Base-by-base conservation (phyloP, 371 early-diverging fungal genomes). In the Blyttiomyces sp. region DNA sequence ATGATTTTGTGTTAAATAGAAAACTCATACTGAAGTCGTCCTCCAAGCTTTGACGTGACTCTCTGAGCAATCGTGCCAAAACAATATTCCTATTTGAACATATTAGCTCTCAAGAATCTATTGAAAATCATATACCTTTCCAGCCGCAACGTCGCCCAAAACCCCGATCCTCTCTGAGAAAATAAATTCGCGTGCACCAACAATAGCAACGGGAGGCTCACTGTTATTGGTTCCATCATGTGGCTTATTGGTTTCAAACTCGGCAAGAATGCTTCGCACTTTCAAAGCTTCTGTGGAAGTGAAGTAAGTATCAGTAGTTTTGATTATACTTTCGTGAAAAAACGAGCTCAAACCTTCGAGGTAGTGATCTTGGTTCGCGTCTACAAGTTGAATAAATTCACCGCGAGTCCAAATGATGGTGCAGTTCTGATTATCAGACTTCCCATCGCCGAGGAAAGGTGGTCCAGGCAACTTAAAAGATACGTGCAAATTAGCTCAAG, bases 321-420 rank as follows among this genome's bases (percentile, higher is more conserved):
- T 13, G 13, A 13, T 17, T 30, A 13, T 43, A 54, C 11, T 42
- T 11, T 23, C 13, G 23, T 51, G 16, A 7, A 9, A 16, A 11
- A 5, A 35, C 34, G 21, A 24, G 28, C 11, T 4, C 6, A 33
- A 13, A 68, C 64, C 64, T 61, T 72, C 71, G 23, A 73, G 79
- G 64, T 93, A 93, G 70, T 93, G 88, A 69, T 94, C 95, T 75
- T 93, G 92, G 63, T 94, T 94, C 23, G 94, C 92, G 67, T 93
- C 95, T 31, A 94, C 80, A 28, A 94, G 70, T 73, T 70, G 67
- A 17, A 70, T 9, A 35, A 53, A 64, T 44, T 70, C 70, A 13
- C 64, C 95, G 23, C 95, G 89, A 30, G 86, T 84, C 59, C 88
- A 94, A 53, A 92, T 85, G 39, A 93, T 79, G 23, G 90, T 83